Evolutionary conservation across 441 rosid genomes (phyloP).

Genomic region (Hura crepitans): DNA sequence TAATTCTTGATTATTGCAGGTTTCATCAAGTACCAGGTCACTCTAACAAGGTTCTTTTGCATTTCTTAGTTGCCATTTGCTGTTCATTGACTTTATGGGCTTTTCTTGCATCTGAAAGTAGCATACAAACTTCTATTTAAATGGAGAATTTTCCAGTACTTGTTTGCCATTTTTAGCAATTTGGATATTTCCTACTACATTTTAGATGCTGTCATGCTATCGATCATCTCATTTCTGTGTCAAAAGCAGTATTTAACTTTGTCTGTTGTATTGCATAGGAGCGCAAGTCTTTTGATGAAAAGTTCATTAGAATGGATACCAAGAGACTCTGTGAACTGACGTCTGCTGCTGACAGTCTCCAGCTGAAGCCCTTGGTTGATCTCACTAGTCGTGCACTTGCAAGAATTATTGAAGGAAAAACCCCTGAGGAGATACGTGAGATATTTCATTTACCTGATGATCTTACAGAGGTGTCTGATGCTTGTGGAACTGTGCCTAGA

Average conservation of each 20-base stretch:
- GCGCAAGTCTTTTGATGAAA: constrained; percentile 57
- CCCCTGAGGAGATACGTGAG: constrained; percentile 69
- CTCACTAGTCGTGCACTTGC: constrained; percentile 66
- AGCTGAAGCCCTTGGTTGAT: constrained; percentile 66
- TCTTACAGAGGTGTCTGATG: constrained; percentile 52
- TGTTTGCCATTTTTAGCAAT: constrained; percentile 9
- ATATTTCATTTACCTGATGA: constrained; percentile 70
- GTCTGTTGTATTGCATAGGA: constrained; percentile 34
- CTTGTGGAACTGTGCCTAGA: constrained; percentile 20
- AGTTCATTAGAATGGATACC: constrained; percentile 58
- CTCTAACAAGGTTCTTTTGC: constrained; percentile 54
- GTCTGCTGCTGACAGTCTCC: constrained; percentile 68
- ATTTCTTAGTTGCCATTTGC: constrained; percentile 21
- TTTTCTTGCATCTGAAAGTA: constrained; percentile 20
- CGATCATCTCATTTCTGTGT: neutral
- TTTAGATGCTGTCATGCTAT: neutral
- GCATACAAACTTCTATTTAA: constrained; percentile 8
- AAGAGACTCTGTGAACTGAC: constrained; percentile 61
- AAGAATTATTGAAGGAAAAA: constrained; percentile 62
- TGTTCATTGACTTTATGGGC: constrained; percentile 17
- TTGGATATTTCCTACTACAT: constrained; percentile 9
- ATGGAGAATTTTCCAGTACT: constrained; percentile 14
- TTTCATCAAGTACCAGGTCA: constrained; percentile 65
- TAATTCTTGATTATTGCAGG: constrained; percentile 62
- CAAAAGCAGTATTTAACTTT: constrained; percentile 2